These are phyloP conservation scores for Neonectria hederae DNA, from an alignment of 2,329 filamentous ascomycete species.

Conservation along the genomic window DNA sequence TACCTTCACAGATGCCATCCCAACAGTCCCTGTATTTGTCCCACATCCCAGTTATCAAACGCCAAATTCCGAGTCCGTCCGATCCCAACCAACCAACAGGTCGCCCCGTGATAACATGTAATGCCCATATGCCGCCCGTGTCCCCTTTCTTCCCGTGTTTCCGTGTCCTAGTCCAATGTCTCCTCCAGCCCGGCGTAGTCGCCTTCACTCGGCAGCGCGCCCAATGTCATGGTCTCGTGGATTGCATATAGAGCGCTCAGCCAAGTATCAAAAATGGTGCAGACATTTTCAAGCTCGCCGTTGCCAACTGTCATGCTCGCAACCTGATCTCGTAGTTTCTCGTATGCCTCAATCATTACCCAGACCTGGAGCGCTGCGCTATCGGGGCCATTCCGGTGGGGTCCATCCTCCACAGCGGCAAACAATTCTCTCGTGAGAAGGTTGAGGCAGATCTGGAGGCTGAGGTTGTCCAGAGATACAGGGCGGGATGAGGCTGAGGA, in stretches of 20 bases:
- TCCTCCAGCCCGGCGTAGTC: slow-evolving; percentile 44
- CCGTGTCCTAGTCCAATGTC: slow-evolving; percentile 33
- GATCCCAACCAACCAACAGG: slow-evolving; percentile 1
- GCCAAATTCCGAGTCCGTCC: slow-evolving; percentile 9
- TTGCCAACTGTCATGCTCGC: slow-evolving; percentile 46
- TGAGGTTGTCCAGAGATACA: slow-evolving; percentile 48
- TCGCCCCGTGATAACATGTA: slow-evolving; percentile 14
- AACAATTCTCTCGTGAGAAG: slow-evolving; percentile 61
- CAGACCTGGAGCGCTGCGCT: slow-evolving; percentile 61
- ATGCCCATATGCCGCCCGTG: neutral
- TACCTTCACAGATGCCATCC: slow-evolving; percentile 5
- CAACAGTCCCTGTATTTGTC: neutral
- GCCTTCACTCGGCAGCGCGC: slow-evolving; percentile 38
- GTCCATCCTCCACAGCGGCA: slow-evolving; percentile 48
- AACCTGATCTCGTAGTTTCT: slow-evolving; percentile 60
- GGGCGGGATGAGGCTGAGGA: slow-evolving; percentile 28
- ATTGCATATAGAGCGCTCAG: slow-evolving; percentile 58
- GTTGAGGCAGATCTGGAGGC: slow-evolving; percentile 61
- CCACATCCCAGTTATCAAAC: slow-evolving; percentile 3
- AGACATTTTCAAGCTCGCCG: slow-evolving; percentile 44
- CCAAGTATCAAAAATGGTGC: slow-evolving; percentile 61
- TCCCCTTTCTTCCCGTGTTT: neutral
- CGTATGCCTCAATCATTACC: slow-evolving; percentile 69
- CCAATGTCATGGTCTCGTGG: slow-evolving; percentile 48
- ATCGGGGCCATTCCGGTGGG: slow-evolving; percentile 41